Conservation (phyloP, 352 stramenopile genomes). For the Phytopythium ostracodes region DNA sequence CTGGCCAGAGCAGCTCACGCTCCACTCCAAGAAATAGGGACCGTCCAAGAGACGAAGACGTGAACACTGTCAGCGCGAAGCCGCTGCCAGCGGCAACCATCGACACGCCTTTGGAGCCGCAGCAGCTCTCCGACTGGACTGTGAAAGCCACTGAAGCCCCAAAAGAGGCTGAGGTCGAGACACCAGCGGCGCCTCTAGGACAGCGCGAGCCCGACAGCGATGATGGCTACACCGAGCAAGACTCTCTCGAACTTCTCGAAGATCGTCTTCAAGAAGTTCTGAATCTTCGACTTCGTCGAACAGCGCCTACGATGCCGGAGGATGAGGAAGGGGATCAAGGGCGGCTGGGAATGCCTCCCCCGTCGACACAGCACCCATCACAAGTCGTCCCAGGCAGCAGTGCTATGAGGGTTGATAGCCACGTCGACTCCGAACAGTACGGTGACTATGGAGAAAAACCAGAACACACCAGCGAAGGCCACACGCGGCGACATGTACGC, state of each 20-base stretch:
- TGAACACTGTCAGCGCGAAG: not conserved
- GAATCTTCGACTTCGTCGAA: constrained; percentile 13
- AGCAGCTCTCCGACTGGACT: not conserved
- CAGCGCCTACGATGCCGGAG: not conserved
- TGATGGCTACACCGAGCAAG: constrained; percentile 1
- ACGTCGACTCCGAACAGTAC: not conserved
- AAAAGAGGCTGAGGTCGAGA: not conserved
- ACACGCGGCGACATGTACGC: not conserved
- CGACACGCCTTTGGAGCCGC: not conserved
- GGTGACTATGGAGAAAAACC: not conserved
- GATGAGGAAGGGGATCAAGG: not conserved
- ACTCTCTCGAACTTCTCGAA: constrained; percentile 24
- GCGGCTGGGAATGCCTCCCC: not conserved
- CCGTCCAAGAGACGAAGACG: not conserved
- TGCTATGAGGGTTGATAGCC: not conserved
- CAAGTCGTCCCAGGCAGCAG: not conserved
- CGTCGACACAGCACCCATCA: not conserved
- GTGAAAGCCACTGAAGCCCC: not conserved
- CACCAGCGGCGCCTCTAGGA: not conserved
- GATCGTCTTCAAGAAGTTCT: constrained; percentile 28
- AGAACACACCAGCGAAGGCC: not conserved
- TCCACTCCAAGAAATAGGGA: not conserved
- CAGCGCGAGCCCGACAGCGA: not conserved
- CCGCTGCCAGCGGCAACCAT: not conserved
- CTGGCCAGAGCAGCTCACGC: not conserved